Percentiles rank a stretch among this genome's conserved stretches.
Conservation (phyloP, 1,284 basidiomycete species). For the Cerrena zonata region DNA sequence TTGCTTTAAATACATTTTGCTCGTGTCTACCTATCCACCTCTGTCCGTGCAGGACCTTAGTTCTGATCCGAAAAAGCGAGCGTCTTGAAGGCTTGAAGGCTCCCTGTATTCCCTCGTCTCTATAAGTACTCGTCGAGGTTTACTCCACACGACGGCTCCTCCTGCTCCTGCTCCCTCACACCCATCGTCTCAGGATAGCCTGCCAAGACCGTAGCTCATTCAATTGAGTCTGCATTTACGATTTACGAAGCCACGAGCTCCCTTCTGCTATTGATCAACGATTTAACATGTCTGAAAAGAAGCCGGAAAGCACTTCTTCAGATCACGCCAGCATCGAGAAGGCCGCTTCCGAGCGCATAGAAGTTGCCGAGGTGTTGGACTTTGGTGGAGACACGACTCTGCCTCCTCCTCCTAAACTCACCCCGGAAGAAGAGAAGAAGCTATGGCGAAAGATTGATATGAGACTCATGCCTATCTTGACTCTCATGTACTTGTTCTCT, state of each 20-base stretch:
- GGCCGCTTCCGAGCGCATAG: not conserved
- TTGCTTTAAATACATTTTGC: not conserved
- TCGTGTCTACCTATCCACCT: not conserved
- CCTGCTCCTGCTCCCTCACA: not conserved
- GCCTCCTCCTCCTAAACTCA: slow-evolving; percentile 43
- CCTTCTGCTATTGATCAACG: not conserved
- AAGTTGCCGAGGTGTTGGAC: not conserved
- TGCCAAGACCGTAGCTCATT: not conserved
- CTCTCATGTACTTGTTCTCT: slow-evolving; percentile 58
- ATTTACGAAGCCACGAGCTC: not conserved
- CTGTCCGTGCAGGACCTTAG: not conserved
- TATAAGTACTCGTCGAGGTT: not conserved
- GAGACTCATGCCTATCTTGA: slow-evolving; percentile 59
- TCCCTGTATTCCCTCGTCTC: not conserved
- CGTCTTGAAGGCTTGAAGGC: not conserved
- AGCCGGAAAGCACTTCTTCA: not conserved
- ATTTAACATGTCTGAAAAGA: not conserved
- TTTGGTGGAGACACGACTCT: slow-evolving; percentile 25
- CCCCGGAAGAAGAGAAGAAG: slow-evolving; percentile 45
- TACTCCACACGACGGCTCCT: not conserved
- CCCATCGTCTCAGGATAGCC: not conserved
- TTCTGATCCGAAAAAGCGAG: not conserved
- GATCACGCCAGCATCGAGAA: not conserved
- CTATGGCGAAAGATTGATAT: slow-evolving; percentile 63
- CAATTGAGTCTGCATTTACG: not conserved